phyloP scores from a whole-genome alignment of 2,329 filamentous ascomycete genomes.

The Hymenoscyphus repandus region DNA sequence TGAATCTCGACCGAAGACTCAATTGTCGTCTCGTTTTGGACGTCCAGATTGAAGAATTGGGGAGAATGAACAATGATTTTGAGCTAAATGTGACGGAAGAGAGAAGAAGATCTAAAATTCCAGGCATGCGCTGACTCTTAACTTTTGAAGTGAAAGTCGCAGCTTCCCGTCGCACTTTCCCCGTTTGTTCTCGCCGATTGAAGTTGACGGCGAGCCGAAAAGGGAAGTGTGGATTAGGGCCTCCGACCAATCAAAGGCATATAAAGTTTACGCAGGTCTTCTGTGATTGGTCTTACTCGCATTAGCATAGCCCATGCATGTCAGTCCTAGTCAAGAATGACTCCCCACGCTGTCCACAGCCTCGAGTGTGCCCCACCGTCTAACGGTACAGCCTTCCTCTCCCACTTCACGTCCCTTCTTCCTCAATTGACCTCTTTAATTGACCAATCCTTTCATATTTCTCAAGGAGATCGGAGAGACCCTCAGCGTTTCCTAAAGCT shows the following conservation, averaged over 20 bases:
- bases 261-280: neutral
- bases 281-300: neutral
- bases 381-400: neutral
- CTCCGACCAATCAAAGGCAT: no score
- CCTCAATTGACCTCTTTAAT: neutral
- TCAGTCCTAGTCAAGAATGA: no score
- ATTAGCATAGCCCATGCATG: no score
- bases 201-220: conserved; percentile 2
- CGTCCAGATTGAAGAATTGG: no score
- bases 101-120: no score
- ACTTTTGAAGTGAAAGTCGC: neutral
- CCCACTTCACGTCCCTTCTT: no score
- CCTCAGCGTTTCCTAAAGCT: neutral
- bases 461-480: no score
- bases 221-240: neutral
- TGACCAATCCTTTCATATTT: neutral
- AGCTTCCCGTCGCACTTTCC: neutral
- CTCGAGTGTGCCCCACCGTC: no score
- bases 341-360: no score
- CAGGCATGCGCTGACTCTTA: neutral
- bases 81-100: neutral
- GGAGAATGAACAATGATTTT: conserved; percentile 1
- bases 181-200: neutral
- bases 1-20: no score
- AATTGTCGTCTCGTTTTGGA: no score